These are phyloP conservation scores for Blastobotrys buckinghamii DNA, from an alignment of 1,139 yeast species.

Conservation along the genomic window DNA sequence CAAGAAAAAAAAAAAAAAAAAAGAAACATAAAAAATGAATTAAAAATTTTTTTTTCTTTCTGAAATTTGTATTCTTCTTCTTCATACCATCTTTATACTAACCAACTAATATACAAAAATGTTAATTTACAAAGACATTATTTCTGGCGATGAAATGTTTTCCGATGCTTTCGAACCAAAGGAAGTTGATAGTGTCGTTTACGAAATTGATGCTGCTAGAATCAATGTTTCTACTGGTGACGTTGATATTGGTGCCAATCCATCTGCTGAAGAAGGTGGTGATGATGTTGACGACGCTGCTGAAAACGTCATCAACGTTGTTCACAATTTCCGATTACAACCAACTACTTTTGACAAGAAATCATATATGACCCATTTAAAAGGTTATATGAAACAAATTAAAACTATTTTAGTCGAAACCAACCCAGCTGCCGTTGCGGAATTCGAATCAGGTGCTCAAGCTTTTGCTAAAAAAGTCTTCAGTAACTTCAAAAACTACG, in stretches of 20 bases:
- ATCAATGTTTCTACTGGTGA: conserved; percentile 72
- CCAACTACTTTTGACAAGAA: conserved; percentile 95
- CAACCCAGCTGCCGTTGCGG: conserved; percentile 75
- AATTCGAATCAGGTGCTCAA: conserved; percentile 95
- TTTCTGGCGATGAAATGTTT: conserved; percentile 91
- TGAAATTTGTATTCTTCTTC: background rate
- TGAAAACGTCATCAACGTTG: conserved; percentile 94
- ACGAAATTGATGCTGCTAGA: conserved; percentile 96
- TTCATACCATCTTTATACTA: background rate
- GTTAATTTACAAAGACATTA: conserved; percentile 51
- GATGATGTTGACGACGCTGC: conserved; percentile 80
- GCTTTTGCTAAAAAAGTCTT: conserved; percentile 93
- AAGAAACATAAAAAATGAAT: too few relatives aligned
- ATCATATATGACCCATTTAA: conserved; percentile 90
- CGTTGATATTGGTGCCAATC: conserved; percentile 98
- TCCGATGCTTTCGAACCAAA: conserved; percentile 94
- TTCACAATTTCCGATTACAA: conserved; percentile 97
- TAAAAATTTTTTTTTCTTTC: too few relatives aligned
- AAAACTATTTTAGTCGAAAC: conserved; percentile 81
- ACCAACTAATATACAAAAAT: conserved; percentile 18
- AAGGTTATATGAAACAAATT: conserved; percentile 96
- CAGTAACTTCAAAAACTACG: conserved; percentile 96
- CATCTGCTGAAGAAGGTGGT: conserved; percentile 94
- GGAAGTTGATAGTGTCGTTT: conserved; percentile 77
- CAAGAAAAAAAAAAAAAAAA: background rate